A percentile compares a stretch with the other conserved stretches of the same genome.
Evolutionary conservation across 2,329 filamentous ascomycete species (phyloP).

Genomic region (Dothiorella sarmentorum): DNA sequence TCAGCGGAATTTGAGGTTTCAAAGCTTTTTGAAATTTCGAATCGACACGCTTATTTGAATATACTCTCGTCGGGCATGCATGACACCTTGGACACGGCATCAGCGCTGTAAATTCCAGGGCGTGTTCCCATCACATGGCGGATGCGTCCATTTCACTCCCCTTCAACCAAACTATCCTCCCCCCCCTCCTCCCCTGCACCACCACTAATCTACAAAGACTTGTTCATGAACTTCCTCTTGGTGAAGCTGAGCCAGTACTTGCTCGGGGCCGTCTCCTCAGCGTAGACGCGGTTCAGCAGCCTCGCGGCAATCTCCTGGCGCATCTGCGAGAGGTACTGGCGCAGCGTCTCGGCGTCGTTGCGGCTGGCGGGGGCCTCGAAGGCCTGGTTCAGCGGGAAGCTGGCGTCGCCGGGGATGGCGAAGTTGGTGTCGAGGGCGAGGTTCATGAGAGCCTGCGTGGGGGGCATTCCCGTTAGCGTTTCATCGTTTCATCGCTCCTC

Average conservation of each 20-base stretch:
- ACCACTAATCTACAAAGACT: slow-evolving; percentile 53
- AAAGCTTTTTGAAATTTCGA: not conserved
- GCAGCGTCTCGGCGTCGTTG: slow-evolving; percentile 82
- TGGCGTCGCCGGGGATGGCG: slow-evolving; percentile 87
- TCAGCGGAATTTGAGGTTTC: no score
- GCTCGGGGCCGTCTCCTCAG: slow-evolving; percentile 63
- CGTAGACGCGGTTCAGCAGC: slow-evolving; percentile 82
- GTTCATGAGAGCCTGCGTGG: slow-evolving; percentile 72
- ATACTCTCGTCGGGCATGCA: not conserved
- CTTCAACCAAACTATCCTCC: not conserved
- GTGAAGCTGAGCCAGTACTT: slow-evolving; percentile 99
- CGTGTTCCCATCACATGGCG: no score
- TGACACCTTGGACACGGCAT: not conserved
- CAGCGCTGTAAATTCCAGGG: no score
- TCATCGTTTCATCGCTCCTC: not conserved
- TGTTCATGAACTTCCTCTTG: slow-evolving; percentile 99
- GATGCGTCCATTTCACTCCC: not conserved
- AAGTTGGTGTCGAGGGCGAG: slow-evolving; percentile 90
- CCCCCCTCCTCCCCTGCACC: no score
- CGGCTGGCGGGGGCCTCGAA: slow-evolving; percentile 85
- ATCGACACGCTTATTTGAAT: slow-evolving; percentile 10
- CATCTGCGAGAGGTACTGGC: slow-evolving; percentile 88
- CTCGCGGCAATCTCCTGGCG: slow-evolving; percentile 84
- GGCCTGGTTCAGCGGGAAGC: slow-evolving; percentile 92
- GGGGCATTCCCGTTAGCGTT: not conserved